Percentiles rank a stretch among this genome's conserved stretches.
These are phyloP conservation scores for Trametes coccinea DNA, from an alignment of 768 basidiomycete species.

Conservation along the genomic window DNA sequence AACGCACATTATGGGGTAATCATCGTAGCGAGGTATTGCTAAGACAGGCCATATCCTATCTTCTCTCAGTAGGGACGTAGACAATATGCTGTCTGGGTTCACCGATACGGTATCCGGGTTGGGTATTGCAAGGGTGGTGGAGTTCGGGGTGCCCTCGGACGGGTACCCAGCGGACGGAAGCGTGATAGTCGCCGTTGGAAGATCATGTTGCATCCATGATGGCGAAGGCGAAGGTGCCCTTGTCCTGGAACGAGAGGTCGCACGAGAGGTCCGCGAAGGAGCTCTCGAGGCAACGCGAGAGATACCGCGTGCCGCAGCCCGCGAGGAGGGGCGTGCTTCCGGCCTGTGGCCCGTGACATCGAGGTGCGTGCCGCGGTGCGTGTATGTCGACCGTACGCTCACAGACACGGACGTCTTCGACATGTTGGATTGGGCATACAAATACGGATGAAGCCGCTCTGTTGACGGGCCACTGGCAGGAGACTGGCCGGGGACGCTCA, in stretches of 20 bases:
- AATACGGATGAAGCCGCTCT: conserved; percentile 6
- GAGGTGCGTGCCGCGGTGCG: not conserved
- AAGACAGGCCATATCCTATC: conserved; percentile 9
- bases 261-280: conserved; percentile 5
- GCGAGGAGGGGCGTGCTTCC: conserved; percentile 7
- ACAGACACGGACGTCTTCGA: conserved; percentile 13
- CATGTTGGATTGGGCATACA: conserved; percentile 8
- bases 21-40: conserved; percentile 17
- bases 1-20: conserved; percentile 8
- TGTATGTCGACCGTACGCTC: conserved; percentile 1
- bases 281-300: conserved; percentile 14
- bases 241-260: conserved; percentile 11
- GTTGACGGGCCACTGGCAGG: not conserved
- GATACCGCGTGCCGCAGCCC: conserved; percentile 18
- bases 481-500: conserved; percentile 9
- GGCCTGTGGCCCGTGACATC: conserved; percentile 2
- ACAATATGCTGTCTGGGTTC: not conserved
- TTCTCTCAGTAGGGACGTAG: not conserved
- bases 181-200: not conserved
- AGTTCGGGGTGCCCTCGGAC: not conserved
- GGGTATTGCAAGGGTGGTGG: conserved; percentile 5
- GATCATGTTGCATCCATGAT: not conserved
- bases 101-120: not conserved
- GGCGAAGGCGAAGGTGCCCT: conserved; percentile 1
- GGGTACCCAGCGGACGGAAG: not conserved